Conservation (phyloP, 2,329 filamentous ascomycete genomes). For the Geoglossum cookeanum region DNA sequence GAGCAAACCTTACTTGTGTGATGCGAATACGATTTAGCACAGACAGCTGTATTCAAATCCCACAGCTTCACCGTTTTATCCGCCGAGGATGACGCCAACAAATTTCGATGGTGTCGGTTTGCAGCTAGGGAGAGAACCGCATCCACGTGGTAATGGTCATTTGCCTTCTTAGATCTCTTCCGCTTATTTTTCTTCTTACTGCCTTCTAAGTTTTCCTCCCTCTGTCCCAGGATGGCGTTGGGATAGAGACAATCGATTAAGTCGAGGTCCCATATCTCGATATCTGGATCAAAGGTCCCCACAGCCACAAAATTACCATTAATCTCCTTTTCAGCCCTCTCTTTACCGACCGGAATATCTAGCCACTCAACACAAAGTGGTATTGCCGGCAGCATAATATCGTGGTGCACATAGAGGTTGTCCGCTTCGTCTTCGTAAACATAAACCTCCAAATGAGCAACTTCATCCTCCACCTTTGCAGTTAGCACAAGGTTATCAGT, state of each 20-base stretch:
- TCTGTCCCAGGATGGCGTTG: constrained; percentile 81
- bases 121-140: constrained; percentile 79
- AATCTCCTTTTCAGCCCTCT: constrained; percentile 38
- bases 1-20: constrained; percentile 98
- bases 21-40: constrained; percentile 86
- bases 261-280: constrained; percentile 96
- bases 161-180: constrained; percentile 75
- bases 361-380: constrained; percentile 93
- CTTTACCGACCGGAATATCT: constrained; percentile 69
- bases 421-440: constrained; percentile 91
- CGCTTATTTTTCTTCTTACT: constrained; percentile 61
- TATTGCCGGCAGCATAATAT: constrained; percentile 96
- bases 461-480: constrained; percentile 89
- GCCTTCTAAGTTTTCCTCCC: constrained; percentile 30
- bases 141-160: constrained; percentile 85
- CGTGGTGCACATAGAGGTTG: constrained; percentile 97
- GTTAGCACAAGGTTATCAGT: constrained; percentile 87
- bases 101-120: constrained; percentile 83
- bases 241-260: constrained; percentile 96
- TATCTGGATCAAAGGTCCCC: constrained; percentile 94
- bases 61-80: constrained; percentile 96
- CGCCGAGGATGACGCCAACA: constrained; percentile 84
- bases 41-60: constrained; percentile 83
- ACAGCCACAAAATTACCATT: constrained; percentile 85
- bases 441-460: constrained; percentile 90